Evolutionary conservation across 805 yeast genomes (phyloP).

Genomic region (Zygosaccharomyces pseudorouxii): DNA sequence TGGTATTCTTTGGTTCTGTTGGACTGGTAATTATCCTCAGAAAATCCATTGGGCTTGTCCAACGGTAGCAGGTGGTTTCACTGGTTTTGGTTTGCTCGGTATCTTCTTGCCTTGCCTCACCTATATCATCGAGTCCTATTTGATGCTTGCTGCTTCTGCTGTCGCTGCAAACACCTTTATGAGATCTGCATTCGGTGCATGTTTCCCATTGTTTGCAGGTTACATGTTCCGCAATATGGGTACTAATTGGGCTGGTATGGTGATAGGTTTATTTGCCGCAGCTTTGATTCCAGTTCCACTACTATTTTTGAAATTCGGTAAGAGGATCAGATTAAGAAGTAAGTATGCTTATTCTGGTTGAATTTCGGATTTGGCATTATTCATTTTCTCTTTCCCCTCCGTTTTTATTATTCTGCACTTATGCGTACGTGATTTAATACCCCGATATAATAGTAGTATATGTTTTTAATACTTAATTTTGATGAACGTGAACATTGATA

Average conservation of each 20-base stretch:
- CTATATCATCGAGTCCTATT: slow-evolving; percentile 68
- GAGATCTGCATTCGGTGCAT: slow-evolving; percentile 65
- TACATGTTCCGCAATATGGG: slow-evolving; percentile 69
- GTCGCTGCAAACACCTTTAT: slow-evolving; percentile 68
- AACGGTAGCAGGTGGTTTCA: slow-evolving; percentile 55
- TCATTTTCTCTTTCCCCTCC: neutral
- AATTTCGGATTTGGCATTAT: neutral
- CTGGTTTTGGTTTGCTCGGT: slow-evolving; percentile 63
- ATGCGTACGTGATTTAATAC: neutral
- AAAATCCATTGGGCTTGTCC: slow-evolving; percentile 81
- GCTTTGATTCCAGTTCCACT: slow-evolving; percentile 65
- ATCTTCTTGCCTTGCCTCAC: slow-evolving; percentile 67
- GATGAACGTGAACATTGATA: no score
- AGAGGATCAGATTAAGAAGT: slow-evolving; percentile 49
- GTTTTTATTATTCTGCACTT: neutral
- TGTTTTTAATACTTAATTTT: neutral
- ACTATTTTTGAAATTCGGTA: slow-evolving; percentile 57
- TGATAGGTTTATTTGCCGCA: slow-evolving; percentile 58
- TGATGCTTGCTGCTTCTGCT: slow-evolving; percentile 72
- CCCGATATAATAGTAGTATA: neutral
- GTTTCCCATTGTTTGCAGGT: slow-evolving; percentile 66
- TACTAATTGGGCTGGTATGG: slow-evolving; percentile 72
- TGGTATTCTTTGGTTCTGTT: slow-evolving; percentile 81
- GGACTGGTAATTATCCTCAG: slow-evolving; percentile 76
- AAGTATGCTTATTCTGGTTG: slow-evolving; percentile 30